A percentile compares a stretch with the other conserved stretches of the same genome.
phyloP scores from a whole-genome alignment of 2,329 filamentous ascomycete species.

The Alternaria incomplexa region DNA sequence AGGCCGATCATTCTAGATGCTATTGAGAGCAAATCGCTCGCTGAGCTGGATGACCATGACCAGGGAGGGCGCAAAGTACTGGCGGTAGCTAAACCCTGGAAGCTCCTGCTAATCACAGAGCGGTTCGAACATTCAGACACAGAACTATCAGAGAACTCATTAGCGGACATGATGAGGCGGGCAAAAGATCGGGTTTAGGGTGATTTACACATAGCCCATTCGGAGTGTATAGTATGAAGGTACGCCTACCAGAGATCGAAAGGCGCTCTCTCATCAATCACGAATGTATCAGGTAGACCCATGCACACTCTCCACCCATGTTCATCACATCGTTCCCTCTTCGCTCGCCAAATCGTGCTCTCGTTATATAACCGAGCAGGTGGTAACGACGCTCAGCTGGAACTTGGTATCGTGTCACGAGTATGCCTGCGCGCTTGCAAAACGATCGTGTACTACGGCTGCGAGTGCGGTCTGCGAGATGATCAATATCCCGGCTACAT shows the following conservation, averaged over 20 bases:
- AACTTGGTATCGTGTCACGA: neutral
- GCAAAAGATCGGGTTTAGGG: neutral
- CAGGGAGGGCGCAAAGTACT: too few relatives aligned
- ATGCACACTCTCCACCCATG: neutral
- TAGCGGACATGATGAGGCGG: neutral
- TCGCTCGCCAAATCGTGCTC: neutral
- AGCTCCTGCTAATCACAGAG: too few relatives aligned
- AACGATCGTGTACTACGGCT: neutral
- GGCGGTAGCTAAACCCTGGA: too few relatives aligned
- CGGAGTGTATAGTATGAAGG: neutral
- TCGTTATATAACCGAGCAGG: neutral
- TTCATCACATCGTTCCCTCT: neutral
- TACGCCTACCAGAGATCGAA: neutral
- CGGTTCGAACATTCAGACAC: too few relatives aligned
- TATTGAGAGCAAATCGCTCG: neutral
- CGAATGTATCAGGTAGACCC: neutral
- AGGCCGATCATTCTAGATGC: neutral
- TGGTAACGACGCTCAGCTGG: neutral
- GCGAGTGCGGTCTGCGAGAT: neutral
- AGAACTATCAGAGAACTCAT: neutral
- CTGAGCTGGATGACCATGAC: too few relatives aligned
- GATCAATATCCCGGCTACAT: neutral
- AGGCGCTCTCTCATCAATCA: neutral
- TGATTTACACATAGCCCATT: neutral
- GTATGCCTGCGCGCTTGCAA: neutral